These are phyloP conservation scores for Asparagopsis taxiformis DNA, from an alignment of 31 red algal genomes.

Conservation along the genomic window DNA sequence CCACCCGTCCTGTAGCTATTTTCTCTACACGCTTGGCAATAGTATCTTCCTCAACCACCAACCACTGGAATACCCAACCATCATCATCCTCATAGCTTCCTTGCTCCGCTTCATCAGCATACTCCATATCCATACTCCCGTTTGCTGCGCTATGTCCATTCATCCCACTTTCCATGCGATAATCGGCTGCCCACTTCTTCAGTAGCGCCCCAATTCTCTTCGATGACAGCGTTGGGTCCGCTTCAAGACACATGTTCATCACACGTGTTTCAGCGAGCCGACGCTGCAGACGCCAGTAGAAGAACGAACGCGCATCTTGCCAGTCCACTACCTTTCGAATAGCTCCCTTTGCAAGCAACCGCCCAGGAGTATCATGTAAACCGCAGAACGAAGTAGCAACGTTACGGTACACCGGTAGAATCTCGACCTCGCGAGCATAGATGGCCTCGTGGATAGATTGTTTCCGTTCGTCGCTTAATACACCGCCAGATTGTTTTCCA, in stretches of 20 bases:
- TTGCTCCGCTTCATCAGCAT: neutral
- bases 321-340: constrained; percentile 87
- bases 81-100: constrained; percentile 70
- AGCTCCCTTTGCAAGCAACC: constrained; percentile 84
- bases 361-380: constrained; percentile 95
- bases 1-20: constrained; percentile 61
- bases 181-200: constrained; percentile 84
- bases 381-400: constrained; percentile 97
- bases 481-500: constrained; percentile 33
- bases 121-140: constrained; percentile 27
- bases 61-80: constrained; percentile 87
- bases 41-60: constrained; percentile 81
- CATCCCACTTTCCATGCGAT: constrained; percentile 55
- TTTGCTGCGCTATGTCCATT: constrained; percentile 30
- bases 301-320: constrained; percentile 86
- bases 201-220: constrained; percentile 67
- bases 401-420: constrained; percentile 87
- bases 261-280: constrained; percentile 88
- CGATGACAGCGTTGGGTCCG: constrained; percentile 61
- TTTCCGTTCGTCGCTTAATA: constrained; percentile 65
- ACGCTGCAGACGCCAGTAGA: constrained; percentile 99
- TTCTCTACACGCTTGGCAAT: constrained; percentile 70
- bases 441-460: constrained; percentile 77
- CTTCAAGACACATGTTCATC: constrained; percentile 39
- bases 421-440: constrained; percentile 76